A percentile compares a stretch with the other conserved stretches of the same genome.
These are phyloP conservation scores for Cyclotella kingstonii DNA, from an alignment of 108 stramenopile species.

Conservation along the genomic window DNA sequence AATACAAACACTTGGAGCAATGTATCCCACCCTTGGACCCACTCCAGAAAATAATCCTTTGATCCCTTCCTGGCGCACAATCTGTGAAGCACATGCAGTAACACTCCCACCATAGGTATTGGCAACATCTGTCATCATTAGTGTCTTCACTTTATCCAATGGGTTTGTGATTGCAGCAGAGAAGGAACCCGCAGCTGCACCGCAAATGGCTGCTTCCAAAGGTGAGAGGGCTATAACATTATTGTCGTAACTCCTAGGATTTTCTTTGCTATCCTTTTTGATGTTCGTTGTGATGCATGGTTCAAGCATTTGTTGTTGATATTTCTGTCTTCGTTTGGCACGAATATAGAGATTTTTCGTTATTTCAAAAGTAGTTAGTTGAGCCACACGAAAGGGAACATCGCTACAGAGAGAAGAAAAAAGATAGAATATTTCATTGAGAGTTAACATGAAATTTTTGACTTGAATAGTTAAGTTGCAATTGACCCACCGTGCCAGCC, in stretches of 20 bases:
- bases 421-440: not conserved
- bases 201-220: slow-evolving; percentile 68
- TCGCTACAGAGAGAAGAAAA: slow-evolving; percentile 24
- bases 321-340: too few species aligned
- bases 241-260: not conserved
- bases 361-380: slow-evolving; percentile 72
- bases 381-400: slow-evolving; percentile 81
- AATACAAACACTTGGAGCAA: slow-evolving; percentile 80
- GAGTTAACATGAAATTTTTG: not conserved
- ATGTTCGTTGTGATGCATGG: not conserved
- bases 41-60: slow-evolving; percentile 60
- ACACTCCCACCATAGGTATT: slow-evolving; percentile 60
- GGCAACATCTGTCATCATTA: slow-evolving; percentile 74
- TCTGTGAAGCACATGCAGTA: slow-evolving; percentile 51
- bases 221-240: slow-evolving; percentile 47
- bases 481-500: slow-evolving; percentile 46
- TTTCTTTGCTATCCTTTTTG: slow-evolving; percentile 1
- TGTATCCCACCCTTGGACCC: slow-evolving; percentile 70
- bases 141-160: slow-evolving; percentile 75
- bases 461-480: not conserved
- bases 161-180: slow-evolving; percentile 75
- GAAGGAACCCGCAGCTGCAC: slow-evolving; percentile 74
- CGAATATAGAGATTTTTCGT: slow-evolving; percentile 55
- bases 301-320: too few species aligned
- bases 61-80: slow-evolving; percentile 62